Conservation (phyloP, 169 alveolate species). For the Babesia ovis region DNA sequence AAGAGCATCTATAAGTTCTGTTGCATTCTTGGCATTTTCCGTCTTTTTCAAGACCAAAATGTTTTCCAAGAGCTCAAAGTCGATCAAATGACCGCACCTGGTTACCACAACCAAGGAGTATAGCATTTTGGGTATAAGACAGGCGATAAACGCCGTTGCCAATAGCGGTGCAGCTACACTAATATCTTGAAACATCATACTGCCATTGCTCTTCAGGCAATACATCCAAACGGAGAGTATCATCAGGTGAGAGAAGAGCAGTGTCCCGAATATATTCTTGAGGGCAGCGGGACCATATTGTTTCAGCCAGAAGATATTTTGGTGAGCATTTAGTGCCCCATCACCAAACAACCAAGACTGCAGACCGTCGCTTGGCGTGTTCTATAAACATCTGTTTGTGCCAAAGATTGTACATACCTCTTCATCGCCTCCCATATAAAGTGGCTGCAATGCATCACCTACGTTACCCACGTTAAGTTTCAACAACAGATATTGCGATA, state of each 20-base stretch:
- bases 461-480: conserved; percentile 39
- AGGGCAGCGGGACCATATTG: conserved; percentile 78
- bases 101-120: conserved; percentile 59
- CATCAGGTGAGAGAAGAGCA: conserved; percentile 40
- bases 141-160: conserved; percentile 3
- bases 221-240: conserved; percentile 56
- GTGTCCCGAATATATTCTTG: conserved; percentile 25
- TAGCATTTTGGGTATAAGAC: conserved; percentile 41
- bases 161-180: background rate
- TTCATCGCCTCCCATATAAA: conserved; percentile 18
- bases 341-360: conserved; percentile 58
- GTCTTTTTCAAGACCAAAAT: conserved; percentile 26
- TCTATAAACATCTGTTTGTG: background rate
- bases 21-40: conserved; percentile 58
- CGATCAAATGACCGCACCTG: conserved; percentile 53
- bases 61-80: conserved; percentile 39
- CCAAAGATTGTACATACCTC: background rate
- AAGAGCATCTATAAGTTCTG: conserved; percentile 57
- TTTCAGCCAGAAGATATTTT: conserved; percentile 79
- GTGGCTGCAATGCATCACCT: conserved; percentile 44
- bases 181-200: background rate
- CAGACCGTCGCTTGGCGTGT: conserved; percentile 39
- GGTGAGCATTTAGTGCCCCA: conserved; percentile 79
- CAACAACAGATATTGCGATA: conserved; percentile 49
- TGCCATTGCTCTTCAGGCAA: conserved; percentile 12